These are phyloP conservation scores for Wickerhamiella infanticola DNA, from an alignment of 1,139 yeast genomes.

Conservation along the genomic window DNA sequence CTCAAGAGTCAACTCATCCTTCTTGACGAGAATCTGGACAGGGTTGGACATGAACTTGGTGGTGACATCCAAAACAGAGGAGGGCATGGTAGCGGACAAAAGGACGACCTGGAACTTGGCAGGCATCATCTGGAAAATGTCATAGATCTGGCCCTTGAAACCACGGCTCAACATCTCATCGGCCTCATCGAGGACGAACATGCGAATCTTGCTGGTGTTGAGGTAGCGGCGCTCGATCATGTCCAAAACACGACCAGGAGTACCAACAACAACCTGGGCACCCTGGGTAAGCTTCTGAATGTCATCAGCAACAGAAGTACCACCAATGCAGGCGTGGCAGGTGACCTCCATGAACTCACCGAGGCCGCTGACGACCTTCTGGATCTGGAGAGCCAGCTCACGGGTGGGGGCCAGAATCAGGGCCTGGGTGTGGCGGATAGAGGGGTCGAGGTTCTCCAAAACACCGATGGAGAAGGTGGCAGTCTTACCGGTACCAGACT, in stretches of 20 bases:
- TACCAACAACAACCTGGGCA: slow-evolving; percentile 94
- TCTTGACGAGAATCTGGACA: slow-evolving; percentile 90
- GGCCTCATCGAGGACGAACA: slow-evolving; percentile 98
- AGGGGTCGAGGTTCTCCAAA: slow-evolving; percentile 71
- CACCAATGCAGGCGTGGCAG: slow-evolving; percentile 98
- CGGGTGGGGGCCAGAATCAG: slow-evolving; percentile 96
- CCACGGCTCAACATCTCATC: slow-evolving; percentile 97
- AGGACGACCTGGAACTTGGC: slow-evolving; percentile 91
- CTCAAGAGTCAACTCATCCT: slow-evolving; percentile 95
- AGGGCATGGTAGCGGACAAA: slow-evolving; percentile 96
- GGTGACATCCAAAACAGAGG: slow-evolving; percentile 91
- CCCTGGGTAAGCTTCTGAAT: slow-evolving; percentile 83
- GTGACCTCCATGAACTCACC: slow-evolving; percentile 88
- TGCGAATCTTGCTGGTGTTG: slow-evolving; percentile 78
- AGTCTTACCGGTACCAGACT: slow-evolving; percentile 99
- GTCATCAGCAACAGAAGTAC: slow-evolving; percentile 86
- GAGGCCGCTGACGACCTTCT: slow-evolving; percentile 85
- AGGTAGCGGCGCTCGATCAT: slow-evolving; percentile 92
- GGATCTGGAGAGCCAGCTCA: slow-evolving; percentile 96
- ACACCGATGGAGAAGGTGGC: slow-evolving; percentile 97
- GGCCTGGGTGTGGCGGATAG: slow-evolving; percentile 40
- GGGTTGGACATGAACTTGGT: slow-evolving; percentile 96
- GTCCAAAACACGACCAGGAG: slow-evolving; percentile 98
- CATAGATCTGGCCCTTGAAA: slow-evolving; percentile 95
- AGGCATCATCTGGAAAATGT: slow-evolving; percentile 88